Evolutionary conservation across 495 filamentous ascomycete genomes (phyloP).

Genomic region (Amorphotheca resinae): DNA sequence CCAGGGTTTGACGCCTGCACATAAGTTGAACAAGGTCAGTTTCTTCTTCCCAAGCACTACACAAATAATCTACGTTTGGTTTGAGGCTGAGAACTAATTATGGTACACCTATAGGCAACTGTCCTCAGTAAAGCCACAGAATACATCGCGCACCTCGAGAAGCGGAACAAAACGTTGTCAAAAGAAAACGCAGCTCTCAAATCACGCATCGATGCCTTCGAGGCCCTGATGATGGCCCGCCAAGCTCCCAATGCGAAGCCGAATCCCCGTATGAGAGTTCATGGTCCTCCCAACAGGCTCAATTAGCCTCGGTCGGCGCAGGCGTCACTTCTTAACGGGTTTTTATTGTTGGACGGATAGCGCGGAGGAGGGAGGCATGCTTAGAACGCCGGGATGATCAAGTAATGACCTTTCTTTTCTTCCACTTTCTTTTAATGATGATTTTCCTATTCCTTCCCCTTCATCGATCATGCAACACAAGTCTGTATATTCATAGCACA

Average conservation of each 20-base stretch:
- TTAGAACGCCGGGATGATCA: no score
- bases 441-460: no score
- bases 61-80: not conserved
- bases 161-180: slow-evolving; percentile 63
- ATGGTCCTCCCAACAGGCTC: no score
- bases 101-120: slow-evolving; percentile 19
- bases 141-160: slow-evolving; percentile 91
- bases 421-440: no score
- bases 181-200: slow-evolving; percentile 72
- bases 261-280: not conserved
- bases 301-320: no score
- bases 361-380: no score
- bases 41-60: not conserved
- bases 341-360: no score
- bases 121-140: slow-evolving; percentile 88
- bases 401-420: no score
- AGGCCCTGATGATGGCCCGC: slow-evolving; percentile 45
- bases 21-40: slow-evolving; percentile 88
- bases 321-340: no score
- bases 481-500: no score
- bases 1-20: slow-evolving; percentile 64
- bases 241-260: not conserved
- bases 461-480: no score
- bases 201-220: slow-evolving; percentile 51
- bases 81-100: no score